phyloP scores from a whole-genome alignment of 192 early-diverging fungal species.

The Gamsiella multidivaricata region DNA sequence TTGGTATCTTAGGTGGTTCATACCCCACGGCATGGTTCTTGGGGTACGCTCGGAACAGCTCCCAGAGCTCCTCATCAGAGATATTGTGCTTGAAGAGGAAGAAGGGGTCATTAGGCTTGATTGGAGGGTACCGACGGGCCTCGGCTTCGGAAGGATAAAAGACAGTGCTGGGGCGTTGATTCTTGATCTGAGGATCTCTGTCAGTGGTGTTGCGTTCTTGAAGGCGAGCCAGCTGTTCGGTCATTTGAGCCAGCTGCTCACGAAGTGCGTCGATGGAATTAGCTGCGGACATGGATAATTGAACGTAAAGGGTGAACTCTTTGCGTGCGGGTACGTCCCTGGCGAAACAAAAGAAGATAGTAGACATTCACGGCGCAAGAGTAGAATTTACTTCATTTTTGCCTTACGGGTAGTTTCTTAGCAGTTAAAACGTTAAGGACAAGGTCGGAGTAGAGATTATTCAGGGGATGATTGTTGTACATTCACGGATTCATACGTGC shows the following conservation, averaged over 20 bases:
- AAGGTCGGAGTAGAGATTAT: too few relatives aligned
- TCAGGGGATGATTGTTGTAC: too few relatives aligned
- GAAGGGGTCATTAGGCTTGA: neutral
- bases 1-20: conserved; percentile 18
- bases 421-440: too few relatives aligned
- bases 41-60: conserved; percentile 4
- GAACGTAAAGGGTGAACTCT: conserved; percentile 1
- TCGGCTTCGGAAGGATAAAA: neutral
- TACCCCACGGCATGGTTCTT: conserved; percentile 26
- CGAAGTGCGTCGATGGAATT: conserved; percentile 3
- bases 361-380: neutral
- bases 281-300: neutral
- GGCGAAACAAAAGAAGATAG: conserved; percentile 21
- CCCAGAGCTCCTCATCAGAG: conserved; percentile 13
- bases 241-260: conserved; percentile 6
- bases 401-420: too few relatives aligned
- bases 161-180: neutral
- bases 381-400: conserved; percentile 7
- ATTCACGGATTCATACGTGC: too few relatives aligned
- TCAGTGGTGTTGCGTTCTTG: neutral
- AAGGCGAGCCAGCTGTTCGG: neutral
- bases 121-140: neutral
- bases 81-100: neutral
- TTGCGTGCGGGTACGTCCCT: conserved; percentile 1
- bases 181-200: conserved; percentile 11